Base-by-base conservation (phyloP, 2,329 filamentous ascomycete genomes). In the Capronia epimyces region DNA sequence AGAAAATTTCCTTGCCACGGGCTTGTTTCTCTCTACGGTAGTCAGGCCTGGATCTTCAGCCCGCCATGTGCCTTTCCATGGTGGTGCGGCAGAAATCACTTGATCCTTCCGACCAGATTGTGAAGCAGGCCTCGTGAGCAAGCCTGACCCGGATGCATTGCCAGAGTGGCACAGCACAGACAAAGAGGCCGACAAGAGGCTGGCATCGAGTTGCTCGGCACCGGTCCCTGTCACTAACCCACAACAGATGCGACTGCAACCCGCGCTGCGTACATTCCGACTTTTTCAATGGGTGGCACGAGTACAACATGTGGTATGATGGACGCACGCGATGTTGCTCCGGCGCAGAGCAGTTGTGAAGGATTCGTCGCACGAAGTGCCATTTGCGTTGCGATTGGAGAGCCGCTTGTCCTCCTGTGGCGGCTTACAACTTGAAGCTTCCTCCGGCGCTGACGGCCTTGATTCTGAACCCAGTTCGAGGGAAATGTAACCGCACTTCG, bases 401-500 rank as follows among this genome's bases (percentile, higher is more conserved):
- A n/a, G 12, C 7, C 6, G 29, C 3, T 7, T 3, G 7, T n/a
- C 34, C 34, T 37, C 34, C 16, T 20, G 34, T 7, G 18, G 15
- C 40, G 15, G 24, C n/a, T 53, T 40, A 60, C 53, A 60, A 22
- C 16, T 52, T 58, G 12, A 53, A 48, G 20, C 44, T 32, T 34
- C 31, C 41, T 41, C 45, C 34, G 20, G 15, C 51, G n/a, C 12
- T 51, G 47, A 49, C 24, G 21, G 48, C 45, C 44, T 45, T 57
- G 47, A 64, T 60, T 27, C 62, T 60, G 46, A 66, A 67, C 29
- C 64, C 64, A 34, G 60, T 75, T 58, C 82, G 72, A 5, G 82
- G 83, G 48, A 78, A 76, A 69, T 86, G 82, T 27, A 86, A 67
- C 47, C 74, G 72, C 16, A 85, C 67, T 9, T 69, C 65, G 22